Percentiles rank a stretch among this genome's conserved stretches.
phyloP scores from a whole-genome alignment of 2,329 filamentous ascomycete species.

The Chrysoporthe deuterocubensis region DNA sequence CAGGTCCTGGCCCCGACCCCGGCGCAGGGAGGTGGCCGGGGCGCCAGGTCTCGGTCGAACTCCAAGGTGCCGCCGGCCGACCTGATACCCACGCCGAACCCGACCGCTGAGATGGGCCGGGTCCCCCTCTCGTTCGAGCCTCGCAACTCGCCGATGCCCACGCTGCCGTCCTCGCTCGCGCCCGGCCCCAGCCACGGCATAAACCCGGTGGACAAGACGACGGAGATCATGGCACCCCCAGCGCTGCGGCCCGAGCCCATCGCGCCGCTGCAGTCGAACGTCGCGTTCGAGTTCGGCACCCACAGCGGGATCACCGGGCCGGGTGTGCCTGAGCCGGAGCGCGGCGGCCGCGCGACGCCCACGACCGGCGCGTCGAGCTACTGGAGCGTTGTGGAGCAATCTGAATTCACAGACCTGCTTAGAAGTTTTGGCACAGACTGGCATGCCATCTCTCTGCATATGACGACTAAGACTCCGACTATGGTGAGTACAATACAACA shows the following conservation, averaged over 20 bases:
- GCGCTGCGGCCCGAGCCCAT: constrained; percentile 60
- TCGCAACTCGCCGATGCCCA: constrained; percentile 37
- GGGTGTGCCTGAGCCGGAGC: constrained; percentile 43
- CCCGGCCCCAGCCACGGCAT: constrained; percentile 35
- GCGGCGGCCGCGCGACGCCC: constrained; percentile 46
- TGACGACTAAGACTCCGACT: constrained; percentile 84
- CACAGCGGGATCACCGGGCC: constrained; percentile 34
- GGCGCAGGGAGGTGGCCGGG: constrained; percentile 43
- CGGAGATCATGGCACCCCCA: constrained; percentile 61
- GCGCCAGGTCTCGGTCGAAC: constrained; percentile 57
- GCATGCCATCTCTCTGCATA: constrained; percentile 73
- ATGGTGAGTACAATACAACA: constrained; percentile 61
- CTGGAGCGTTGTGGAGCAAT: constrained; percentile 83
- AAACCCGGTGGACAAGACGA: constrained; percentile 20
- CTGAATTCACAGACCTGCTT: constrained; percentile 74
- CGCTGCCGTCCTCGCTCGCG: constrained; percentile 49
- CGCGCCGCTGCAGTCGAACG: constrained; percentile 49
- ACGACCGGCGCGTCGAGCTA: constrained; percentile 73
- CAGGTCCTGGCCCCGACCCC: constrained; percentile 55
- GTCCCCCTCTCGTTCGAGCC: constrained; percentile 27
- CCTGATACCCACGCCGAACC: constrained; percentile 38
- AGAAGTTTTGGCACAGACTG: constrained; percentile 81
- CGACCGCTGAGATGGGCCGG: constrained; percentile 39
- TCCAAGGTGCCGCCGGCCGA: constrained; percentile 55
- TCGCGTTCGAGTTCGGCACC: constrained; percentile 55